Percentiles rank a stretch among this genome's conserved stretches.
These are phyloP conservation scores for Iodosphaeria phyllophila DNA, from an alignment of 2,329 filamentous ascomycete genomes.

Conservation along the genomic window DNA sequence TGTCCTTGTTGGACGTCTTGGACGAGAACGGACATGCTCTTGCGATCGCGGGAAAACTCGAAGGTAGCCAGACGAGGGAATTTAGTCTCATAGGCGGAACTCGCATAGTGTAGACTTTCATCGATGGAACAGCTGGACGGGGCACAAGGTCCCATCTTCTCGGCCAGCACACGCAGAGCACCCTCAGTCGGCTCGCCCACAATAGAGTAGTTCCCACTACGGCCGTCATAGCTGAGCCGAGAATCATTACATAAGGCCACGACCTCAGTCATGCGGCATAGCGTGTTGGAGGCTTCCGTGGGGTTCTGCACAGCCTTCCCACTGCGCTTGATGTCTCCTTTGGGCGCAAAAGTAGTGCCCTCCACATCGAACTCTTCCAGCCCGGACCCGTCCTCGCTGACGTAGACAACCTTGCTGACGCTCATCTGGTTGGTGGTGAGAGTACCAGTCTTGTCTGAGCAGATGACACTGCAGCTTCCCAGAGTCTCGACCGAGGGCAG, in stretches of 20 bases:
- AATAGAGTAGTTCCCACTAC: conserved; percentile 55
- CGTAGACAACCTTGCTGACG: conserved; percentile 77
- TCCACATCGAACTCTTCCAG: conserved; percentile 79
- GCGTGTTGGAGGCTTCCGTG: conserved; percentile 51
- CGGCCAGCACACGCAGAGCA: conserved; percentile 72
- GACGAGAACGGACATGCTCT: conserved; percentile 97
- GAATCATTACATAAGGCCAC: conserved; percentile 78
- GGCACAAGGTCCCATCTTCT: conserved; percentile 82
- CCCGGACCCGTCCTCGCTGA: conserved; percentile 53
- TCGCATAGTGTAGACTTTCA: conserved; percentile 62
- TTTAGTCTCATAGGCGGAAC: conserved; percentile 64
- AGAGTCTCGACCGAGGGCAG: conserved; percentile 93
- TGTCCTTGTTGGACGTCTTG: conserved; percentile 41
- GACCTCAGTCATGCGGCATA: conserved; percentile 59
- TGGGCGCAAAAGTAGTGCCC: conserved; percentile 80
- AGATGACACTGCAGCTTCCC: conserved; percentile 97
- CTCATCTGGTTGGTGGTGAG: conserved; percentile 99
- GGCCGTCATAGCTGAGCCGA: conserved; percentile 62
- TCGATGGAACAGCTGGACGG: conserved; percentile 29
- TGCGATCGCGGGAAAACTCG: conserved; percentile 92
- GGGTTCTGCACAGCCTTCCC: conserved; percentile 53
- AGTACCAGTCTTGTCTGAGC: conserved; percentile 97
- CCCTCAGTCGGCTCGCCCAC: conserved; percentile 94
- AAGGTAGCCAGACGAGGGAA: conserved; percentile 68
- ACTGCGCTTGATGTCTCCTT: conserved; percentile 50